These are phyloP conservation scores for Paramyrothecium sp. DNA, from an alignment of 2,329 filamentous ascomycete species.

Conservation along the genomic window DNA sequence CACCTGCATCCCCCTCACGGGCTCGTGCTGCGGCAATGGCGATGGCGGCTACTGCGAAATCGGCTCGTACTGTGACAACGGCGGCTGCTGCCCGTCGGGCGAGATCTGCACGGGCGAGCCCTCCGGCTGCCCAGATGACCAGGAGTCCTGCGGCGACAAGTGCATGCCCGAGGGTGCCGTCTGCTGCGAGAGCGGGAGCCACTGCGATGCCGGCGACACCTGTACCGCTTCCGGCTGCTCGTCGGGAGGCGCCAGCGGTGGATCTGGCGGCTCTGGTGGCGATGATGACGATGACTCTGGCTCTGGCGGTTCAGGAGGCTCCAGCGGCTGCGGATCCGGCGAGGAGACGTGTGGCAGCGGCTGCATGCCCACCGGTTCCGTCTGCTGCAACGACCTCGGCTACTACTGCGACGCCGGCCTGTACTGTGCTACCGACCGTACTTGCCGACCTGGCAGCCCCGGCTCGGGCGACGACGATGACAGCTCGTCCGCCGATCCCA, in stretches of 20 bases:
- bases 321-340: constrained; percentile 10
- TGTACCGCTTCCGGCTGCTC: constrained; percentile 22
- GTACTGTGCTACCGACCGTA: constrained; percentile 5
- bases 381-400: constrained; percentile 18
- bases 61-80: constrained; percentile 23
- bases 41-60: constrained; percentile 27
- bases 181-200: constrained; percentile 24
- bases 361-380: constrained; percentile 24
- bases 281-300: constrained; percentile 12
- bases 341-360: constrained; percentile 18
- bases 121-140: constrained; percentile 19
- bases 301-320: constrained; percentile 5
- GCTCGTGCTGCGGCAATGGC: constrained; percentile 26
- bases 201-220: constrained; percentile 26
- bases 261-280: constrained; percentile 15
- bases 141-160: constrained; percentile 21
- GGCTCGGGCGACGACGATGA: neutral
- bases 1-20: constrained; percentile 26
- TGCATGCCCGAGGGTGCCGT: constrained; percentile 28
- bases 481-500: neutral
- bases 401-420: constrained; percentile 9
- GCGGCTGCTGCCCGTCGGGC: constrained; percentile 31
- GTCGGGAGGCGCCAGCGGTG: constrained; percentile 7
- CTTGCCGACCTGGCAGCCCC: neutral
- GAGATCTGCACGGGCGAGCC: constrained; percentile 26